These are phyloP conservation scores for Opeltia flavorubescens DNA, from an alignment of 495 filamentous ascomycete species.

Conservation along the genomic window DNA sequence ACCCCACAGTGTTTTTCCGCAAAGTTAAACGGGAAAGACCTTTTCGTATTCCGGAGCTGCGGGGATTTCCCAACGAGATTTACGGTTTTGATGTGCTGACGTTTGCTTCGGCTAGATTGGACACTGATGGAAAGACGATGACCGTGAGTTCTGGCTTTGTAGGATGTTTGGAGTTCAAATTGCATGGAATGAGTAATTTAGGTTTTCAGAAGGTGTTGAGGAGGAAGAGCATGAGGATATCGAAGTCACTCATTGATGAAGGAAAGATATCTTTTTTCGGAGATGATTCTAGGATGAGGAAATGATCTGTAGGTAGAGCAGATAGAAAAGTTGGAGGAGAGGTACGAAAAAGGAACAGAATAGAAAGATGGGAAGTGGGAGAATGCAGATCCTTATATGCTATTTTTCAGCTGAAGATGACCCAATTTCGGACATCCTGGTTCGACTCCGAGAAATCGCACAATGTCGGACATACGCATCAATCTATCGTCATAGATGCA, in stretches of 20 bases:
- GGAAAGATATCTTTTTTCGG: too few species aligned
- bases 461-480: neutral
- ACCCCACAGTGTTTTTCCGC: neutral
- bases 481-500: neutral
- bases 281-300: neutral
- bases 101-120: neutral
- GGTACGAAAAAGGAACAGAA: neutral
- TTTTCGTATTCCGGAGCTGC: neutral
- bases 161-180: neutral
- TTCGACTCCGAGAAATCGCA: neutral
- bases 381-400: too few species aligned
- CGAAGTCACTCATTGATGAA: neutral
- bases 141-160: neutral
- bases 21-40: neutral
- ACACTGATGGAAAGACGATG: neutral
- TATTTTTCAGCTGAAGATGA: neutral
- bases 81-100: neutral
- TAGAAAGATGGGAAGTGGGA: too few species aligned
- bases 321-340: neutral
- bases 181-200: neutral
- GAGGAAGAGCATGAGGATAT: neutral
- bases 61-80: neutral
- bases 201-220: neutral
- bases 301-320: neutral
- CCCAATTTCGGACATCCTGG: neutral